Evolutionary conservation across 225 moss, liverwort and hornwort genomes (phyloP).

Genomic region (Thuidium tamariscinum): DNA sequence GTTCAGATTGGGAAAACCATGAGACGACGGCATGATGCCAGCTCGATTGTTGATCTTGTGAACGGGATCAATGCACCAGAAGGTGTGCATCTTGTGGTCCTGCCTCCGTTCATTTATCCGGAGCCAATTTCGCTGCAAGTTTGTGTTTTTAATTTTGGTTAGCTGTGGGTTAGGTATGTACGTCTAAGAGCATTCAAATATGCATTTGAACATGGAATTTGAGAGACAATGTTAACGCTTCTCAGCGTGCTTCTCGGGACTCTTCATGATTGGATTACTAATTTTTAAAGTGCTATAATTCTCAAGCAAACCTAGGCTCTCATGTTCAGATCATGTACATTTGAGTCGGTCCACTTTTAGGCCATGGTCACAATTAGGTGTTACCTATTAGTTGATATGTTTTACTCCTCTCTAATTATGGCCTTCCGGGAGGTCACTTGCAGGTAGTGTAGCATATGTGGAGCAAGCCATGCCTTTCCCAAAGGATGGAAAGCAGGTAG

Average conservation of each 20-base stretch:
- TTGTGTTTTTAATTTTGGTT: neutral
- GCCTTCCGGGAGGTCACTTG: constrained; percentile 1
- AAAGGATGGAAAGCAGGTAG: constrained; percentile 92
- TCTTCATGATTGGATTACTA: neutral
- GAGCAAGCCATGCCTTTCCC: constrained; percentile 96
- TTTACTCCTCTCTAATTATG: neutral
- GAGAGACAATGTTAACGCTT: neutral
- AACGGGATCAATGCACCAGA: constrained; percentile 56
- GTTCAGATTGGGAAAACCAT: constrained; percentile 69
- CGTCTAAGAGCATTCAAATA: neutral
- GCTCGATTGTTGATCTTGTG: constrained; percentile 57
- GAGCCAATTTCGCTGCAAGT: neutral
- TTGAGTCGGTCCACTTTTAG: neutral
- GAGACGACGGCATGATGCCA: constrained; percentile 72
- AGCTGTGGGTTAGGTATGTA: neutral
- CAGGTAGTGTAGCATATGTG: constrained; percentile 94
- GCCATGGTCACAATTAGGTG: too few species aligned
- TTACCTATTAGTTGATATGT: neutral
- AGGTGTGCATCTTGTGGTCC: constrained; percentile 21
- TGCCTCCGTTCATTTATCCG: neutral
- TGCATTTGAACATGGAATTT: neutral
- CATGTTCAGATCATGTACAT: neutral
- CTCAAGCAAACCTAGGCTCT: too few species aligned
- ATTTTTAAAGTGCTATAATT: neutral
- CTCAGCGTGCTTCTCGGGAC: neutral